Conservation (phyloP, 2,329 filamentous ascomycete species). For the Colletotrichum godetiae region DNA sequence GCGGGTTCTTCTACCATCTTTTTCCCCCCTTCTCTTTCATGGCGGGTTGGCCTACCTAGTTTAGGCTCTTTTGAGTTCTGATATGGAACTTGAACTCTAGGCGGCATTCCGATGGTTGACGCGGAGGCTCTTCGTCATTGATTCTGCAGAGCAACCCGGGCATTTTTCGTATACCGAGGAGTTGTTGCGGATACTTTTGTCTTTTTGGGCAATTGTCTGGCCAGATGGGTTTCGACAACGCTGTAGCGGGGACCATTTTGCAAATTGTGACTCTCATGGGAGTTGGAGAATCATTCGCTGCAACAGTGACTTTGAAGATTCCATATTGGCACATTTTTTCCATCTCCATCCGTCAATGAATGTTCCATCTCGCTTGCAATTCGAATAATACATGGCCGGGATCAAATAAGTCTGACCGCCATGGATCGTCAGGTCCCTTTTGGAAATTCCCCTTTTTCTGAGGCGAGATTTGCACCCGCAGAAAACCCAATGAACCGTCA, state of each 20-base stretch:
- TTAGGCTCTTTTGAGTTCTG: background rate
- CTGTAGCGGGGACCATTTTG: background rate
- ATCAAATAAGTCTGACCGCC: background rate
- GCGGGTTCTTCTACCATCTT: background rate
- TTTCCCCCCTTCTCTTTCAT: no score
- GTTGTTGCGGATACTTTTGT: no score
- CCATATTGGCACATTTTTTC: background rate
- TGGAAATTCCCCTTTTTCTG: background rate
- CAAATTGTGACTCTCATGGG: background rate
- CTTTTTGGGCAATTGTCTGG: background rate
- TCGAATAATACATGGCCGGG: no score
- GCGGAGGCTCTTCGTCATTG: background rate
- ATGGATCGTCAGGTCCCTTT: background rate
- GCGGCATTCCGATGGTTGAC: no score
- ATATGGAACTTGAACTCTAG: no score
- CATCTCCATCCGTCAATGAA: background rate
- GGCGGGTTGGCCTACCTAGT: background rate
- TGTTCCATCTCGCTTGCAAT: background rate
- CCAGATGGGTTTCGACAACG: background rate
- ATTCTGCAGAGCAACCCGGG: background rate
- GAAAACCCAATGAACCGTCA: background rate
- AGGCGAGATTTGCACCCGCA: conserved; percentile 13
- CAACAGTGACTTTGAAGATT: background rate
- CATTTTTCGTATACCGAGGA: no score
- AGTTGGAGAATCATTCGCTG: background rate